Evolutionary conservation across 495 filamentous ascomycete genomes (phyloP).

Genomic region (Symbiotaphrina buchneri): DNA sequence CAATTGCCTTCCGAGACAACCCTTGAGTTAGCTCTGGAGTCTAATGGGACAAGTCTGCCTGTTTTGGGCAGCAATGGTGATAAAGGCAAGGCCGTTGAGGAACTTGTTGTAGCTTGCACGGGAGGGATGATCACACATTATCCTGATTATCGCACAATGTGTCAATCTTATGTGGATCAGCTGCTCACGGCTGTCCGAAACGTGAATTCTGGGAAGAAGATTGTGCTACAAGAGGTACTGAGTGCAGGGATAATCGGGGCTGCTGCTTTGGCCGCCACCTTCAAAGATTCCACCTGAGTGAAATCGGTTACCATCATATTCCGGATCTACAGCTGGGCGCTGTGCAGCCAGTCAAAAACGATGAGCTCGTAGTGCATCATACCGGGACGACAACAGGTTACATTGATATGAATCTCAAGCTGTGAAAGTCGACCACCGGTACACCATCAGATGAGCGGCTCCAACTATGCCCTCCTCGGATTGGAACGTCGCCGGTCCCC

Average conservation of each 20-base stretch:
- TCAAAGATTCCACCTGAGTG: background rate
- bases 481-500: no score
- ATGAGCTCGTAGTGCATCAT: background rate
- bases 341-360: background rate
- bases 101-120: conserved; percentile 55
- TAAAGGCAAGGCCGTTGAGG: conserved; percentile 13
- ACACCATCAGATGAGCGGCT: background rate
- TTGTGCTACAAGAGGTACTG: conserved; percentile 43
- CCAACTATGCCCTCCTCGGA: no score
- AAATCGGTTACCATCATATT: background rate
- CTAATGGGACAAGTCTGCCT: conserved; percentile 2
- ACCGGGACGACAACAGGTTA: background rate
- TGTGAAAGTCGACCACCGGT: background rate
- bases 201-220: conserved; percentile 26
- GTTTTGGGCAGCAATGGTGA: conserved; percentile 1
- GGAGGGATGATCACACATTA: conserved; percentile 62
- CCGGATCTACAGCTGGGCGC: background rate
- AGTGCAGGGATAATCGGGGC: conserved; percentile 61
- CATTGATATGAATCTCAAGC: background rate
- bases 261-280: conserved; percentile 42
- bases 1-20: conserved; percentile 10
- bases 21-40: background rate
- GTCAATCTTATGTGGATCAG: conserved; percentile 40
- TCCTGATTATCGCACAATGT: conserved; percentile 45
- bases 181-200: conserved; percentile 18